Conservation (phyloP, 2,329 filamentous ascomycete genomes). For the Ceratocystiopsis sp. region DNA sequence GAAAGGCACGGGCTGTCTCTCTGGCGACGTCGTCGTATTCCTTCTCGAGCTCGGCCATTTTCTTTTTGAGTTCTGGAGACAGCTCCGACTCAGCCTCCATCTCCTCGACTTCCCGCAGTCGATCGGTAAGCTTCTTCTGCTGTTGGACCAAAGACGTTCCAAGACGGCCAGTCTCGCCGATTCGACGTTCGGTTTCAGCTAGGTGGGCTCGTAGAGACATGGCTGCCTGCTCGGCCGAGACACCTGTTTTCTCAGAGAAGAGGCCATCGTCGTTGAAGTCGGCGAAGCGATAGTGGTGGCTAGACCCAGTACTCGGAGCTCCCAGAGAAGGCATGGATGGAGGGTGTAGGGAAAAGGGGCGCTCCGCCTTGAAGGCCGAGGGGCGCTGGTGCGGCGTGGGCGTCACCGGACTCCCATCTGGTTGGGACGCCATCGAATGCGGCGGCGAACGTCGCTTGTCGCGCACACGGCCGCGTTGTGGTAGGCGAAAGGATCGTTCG, state of each 20-base stretch:
- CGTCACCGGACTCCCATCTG: constrained; percentile 9
- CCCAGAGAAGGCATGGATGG: constrained; percentile 1
- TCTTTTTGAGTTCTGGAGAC: constrained; percentile 63
- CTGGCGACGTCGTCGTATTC: constrained; percentile 90
- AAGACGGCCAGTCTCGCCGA: constrained; percentile 80
- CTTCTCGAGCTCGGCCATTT: constrained; percentile 72
- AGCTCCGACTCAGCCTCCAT: constrained; percentile 62
- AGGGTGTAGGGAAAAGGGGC: constrained; percentile 7
- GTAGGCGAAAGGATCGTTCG: too few species aligned
- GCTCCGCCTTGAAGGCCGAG: constrained; percentile 2
- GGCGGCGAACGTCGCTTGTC: too few species aligned
- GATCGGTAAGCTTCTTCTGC: constrained; percentile 64
- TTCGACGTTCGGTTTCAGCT: constrained; percentile 75
- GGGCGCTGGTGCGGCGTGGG: constrained; percentile 8
- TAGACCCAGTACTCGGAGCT: constrained; percentile 16
- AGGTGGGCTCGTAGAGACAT: constrained; percentile 81
- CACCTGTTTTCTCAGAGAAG: constrained; percentile 57
- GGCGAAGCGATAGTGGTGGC: constrained; percentile 56
- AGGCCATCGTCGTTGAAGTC: constrained; percentile 59
- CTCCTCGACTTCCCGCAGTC: constrained; percentile 69
- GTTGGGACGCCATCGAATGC: constrained; percentile 6
- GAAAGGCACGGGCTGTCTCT: constrained; percentile 75
- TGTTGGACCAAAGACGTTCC: constrained; percentile 79
- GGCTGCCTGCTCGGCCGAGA: constrained; percentile 75
- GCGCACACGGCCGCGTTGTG: too few species aligned